Conservation (phyloP, 352 stramenopile species). For the Phytophthora cryptogea region DNA sequence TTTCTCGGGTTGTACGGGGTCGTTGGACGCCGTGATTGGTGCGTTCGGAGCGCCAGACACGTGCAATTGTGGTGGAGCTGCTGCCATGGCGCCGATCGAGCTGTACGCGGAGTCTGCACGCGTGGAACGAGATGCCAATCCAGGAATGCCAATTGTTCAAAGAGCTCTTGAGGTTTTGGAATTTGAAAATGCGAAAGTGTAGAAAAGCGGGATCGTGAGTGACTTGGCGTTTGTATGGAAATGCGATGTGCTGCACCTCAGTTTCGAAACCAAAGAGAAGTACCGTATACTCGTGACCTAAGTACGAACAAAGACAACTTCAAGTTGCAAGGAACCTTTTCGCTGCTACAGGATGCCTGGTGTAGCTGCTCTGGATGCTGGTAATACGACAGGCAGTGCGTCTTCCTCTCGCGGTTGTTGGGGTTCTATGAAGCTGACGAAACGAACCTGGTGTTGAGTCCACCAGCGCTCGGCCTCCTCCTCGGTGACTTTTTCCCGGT, state of each 20-base stretch:
- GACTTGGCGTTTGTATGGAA: slow-evolving; percentile 12
- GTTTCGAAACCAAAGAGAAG: slow-evolving; percentile 28
- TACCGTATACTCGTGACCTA: slow-evolving; percentile 7
- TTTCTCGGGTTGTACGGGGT: slow-evolving; percentile 15
- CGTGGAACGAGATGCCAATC: slow-evolving; percentile 10
- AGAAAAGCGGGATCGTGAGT: slow-evolving; percentile 22
- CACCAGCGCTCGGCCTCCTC: slow-evolving; percentile 76
- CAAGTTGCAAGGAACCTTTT: slow-evolving; percentile 21
- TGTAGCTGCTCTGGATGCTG: slow-evolving; percentile 1
- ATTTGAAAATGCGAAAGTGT: slow-evolving; percentile 29
- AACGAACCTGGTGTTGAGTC: slow-evolving; percentile 71
- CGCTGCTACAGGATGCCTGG: slow-evolving; percentile 10
- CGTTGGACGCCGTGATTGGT: slow-evolving; percentile 4
- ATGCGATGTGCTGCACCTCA: slow-evolving; percentile 20
- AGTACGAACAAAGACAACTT: slow-evolving; percentile 29
- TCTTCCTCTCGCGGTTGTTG: slow-evolving; percentile 16
- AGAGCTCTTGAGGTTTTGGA: slow-evolving; percentile 9
- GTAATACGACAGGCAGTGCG: background rate
- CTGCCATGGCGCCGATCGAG: slow-evolving; percentile 7
- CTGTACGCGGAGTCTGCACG: slow-evolving; percentile 18
- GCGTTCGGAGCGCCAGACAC: slow-evolving; percentile 10
- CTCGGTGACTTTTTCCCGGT: slow-evolving; percentile 85
- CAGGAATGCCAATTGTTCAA: slow-evolving; percentile 6
- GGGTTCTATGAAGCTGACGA: slow-evolving; percentile 38
- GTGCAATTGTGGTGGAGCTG: background rate